These are phyloP conservation scores for Globisporangium okanoganense DNA, from an alignment of 352 stramenopile species.

Conservation along the genomic window DNA sequence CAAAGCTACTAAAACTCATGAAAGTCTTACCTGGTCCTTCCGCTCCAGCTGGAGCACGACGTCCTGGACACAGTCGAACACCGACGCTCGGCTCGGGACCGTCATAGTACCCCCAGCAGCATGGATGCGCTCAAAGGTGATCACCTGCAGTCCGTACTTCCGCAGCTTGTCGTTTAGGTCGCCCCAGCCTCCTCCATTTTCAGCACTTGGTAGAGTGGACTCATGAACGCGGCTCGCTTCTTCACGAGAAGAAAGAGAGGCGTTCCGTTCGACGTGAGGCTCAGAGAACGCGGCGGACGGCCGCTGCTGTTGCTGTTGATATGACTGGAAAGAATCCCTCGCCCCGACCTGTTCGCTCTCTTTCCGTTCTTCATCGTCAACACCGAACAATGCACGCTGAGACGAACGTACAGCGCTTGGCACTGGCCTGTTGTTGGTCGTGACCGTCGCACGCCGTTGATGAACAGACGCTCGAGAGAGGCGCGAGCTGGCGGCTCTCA, in stretches of 20 bases:
- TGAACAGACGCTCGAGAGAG: neutral
- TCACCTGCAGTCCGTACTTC: constrained; percentile 46
- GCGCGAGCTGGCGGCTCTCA: neutral
- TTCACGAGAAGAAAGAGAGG: neutral
- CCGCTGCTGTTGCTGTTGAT: neutral
- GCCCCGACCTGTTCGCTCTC: neutral
- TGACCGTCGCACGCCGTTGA: neutral
- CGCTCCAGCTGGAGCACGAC: constrained; percentile 51
- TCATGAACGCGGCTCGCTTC: neutral
- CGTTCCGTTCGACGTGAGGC: neutral
- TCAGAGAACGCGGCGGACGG: neutral
- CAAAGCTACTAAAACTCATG: neutral
- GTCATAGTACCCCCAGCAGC: constrained; percentile 11
- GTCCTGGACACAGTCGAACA: constrained; percentile 63
- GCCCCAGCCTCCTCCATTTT: constrained; percentile 5
- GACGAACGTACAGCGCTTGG: neutral
- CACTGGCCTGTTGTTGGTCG: neutral
- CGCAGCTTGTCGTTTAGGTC: constrained; percentile 52
- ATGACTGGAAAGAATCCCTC: neutral
- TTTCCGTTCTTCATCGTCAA: constrained; percentile 8
- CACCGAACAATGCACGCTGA: constrained; percentile 10
- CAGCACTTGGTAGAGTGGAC: neutral
- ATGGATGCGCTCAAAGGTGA: constrained; percentile 32
- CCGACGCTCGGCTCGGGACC: constrained; percentile 39
- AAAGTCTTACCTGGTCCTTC: constrained; percentile 55